Base-by-base conservation (phyloP, 2,329 filamentous ascomycete genomes). In the Dendrostoma leiphaemia region DNA sequence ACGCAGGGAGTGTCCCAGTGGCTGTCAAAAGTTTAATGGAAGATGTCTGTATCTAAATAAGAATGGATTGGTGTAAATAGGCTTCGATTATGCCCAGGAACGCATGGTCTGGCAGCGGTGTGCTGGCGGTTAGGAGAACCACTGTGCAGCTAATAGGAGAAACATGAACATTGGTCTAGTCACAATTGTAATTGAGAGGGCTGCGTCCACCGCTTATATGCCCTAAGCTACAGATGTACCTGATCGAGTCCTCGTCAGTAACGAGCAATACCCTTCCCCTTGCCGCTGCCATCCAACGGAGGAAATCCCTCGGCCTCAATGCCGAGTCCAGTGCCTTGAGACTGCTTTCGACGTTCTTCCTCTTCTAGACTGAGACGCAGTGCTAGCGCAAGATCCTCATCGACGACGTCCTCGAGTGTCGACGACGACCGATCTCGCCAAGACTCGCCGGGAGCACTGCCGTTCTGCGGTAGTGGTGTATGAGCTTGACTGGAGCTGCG, bases 301-400 rank as follows among this genome's bases (percentile, higher is more conserved):
- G 67, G 63, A 51, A 67, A 70, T 35, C 67, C 67, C 19, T 68
- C 62, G 19, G 60, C 58, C 21, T 64, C 56, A 29, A 63, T 46
- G n/a, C 52, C 57, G 8, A 52, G 28, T 4, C 59, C 63, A 32
- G 60, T 55, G 26, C 23, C 28, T 31, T 56, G 35, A 37, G 49
- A 45, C 54, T 67, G 66, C 28, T 54, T 49, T n/a, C 69, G 64
- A 21, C 68, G 70, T 60, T 75, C 68, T 52, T 80, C 76, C 58
- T 85, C 81, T 38, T 80, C 76, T 60, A 86, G 70, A 60, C 84
- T 88, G 21, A 87, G 69, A 57, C 77, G 76, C 46, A 87, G 66
- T 2, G 84, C 84, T 32, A 85, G 71, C 50, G 84, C 81, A 44
- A 87, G 60, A 60, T 86, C 84, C 48, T 81, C 80, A 43, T 84